Evolutionary conservation across 805 yeast species (phyloP).

Genomic region (Candida vaughaniae): DNA sequence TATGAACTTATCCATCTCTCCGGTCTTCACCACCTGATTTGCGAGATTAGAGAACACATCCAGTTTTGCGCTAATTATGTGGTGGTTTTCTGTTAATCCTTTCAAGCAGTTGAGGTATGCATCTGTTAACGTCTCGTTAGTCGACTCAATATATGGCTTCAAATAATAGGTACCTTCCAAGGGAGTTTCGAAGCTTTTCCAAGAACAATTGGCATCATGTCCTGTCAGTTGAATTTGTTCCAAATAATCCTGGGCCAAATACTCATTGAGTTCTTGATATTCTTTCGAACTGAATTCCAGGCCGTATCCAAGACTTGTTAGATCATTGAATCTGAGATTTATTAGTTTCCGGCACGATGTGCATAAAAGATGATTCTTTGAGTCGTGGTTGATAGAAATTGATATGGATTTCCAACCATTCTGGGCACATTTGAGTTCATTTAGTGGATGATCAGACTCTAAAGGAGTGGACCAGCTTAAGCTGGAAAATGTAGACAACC

Average conservation of each 20-base stretch:
- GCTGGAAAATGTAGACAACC: conserved; percentile 45
- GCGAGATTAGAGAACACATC: conserved; percentile 2
- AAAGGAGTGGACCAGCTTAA: conserved; percentile 43
- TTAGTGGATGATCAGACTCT: conserved; percentile 21
- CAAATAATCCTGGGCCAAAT: conserved; percentile 24
- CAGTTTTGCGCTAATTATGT: conserved; percentile 5
- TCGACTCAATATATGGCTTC: conserved; percentile 28
- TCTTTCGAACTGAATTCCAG: conserved; percentile 20
- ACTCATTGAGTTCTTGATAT: conserved; percentile 22
- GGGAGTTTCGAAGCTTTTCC: conserved; percentile 38
- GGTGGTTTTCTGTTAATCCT: conserved; percentile 24
- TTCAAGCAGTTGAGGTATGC: conserved; percentile 29
- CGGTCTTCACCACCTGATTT: not conserved
- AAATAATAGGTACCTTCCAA: conserved; percentile 32
- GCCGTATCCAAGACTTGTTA: conserved; percentile 3
- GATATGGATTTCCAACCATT: conserved; percentile 55
- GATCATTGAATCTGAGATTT: conserved; percentile 27
- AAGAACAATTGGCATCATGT: conserved; percentile 33
- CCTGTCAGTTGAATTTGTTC: conserved; percentile 23
- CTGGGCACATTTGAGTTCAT: conserved; percentile 48
- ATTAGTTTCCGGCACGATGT: conserved; percentile 30
- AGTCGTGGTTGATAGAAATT: conserved; percentile 18
- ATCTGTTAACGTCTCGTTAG: conserved; percentile 27
- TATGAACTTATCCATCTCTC: conserved; percentile 4
- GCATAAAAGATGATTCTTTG: conserved; percentile 34